phyloP scores from a whole-genome alignment of 176 grass and related monocot species.

The Chloris gayana region DNA sequence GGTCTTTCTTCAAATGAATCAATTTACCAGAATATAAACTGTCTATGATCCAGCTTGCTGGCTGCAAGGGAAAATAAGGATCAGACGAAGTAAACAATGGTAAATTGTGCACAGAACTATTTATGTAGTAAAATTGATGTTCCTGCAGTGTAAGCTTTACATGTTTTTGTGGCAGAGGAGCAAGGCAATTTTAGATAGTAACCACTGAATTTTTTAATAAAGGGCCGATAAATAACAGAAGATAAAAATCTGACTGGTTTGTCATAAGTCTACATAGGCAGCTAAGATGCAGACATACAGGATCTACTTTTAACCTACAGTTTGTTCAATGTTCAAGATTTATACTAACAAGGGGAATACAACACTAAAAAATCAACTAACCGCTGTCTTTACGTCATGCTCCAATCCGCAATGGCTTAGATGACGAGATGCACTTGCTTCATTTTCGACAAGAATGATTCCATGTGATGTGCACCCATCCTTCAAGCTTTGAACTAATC shows the following conservation, averaged over 20 bases:
- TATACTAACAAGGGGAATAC: constrained; percentile 3
- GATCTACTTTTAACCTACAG: neutral
- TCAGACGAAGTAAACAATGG: constrained; percentile 13
- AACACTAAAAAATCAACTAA: constrained; percentile 47
- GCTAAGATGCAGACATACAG: constrained; percentile 6
- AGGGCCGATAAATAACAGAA: neutral
- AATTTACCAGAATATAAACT: constrained; percentile 69
- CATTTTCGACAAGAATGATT: constrained; percentile 77
- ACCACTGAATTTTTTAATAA: constrained; percentile 1
- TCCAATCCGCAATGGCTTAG: constrained; percentile 73
- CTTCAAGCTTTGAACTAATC: constrained; percentile 73
- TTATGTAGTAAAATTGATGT: constrained; percentile 1
- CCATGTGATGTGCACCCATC: constrained; percentile 45
- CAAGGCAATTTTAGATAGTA: constrained; percentile 2
- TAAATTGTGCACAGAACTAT: constrained; percentile 5
- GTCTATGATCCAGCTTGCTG: constrained; percentile 75
- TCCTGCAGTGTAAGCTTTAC: constrained; percentile 7
- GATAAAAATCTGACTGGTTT: neutral
- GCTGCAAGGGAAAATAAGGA: constrained; percentile 49
- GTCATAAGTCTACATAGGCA: neutral
- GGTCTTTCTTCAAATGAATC: constrained; percentile 69
- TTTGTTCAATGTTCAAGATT: constrained; percentile 10
- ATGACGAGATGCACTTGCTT: constrained; percentile 72
- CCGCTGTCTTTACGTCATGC: constrained; percentile 69
- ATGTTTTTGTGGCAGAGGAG: neutral